Evolutionary conservation across 352 stramenopile species (phyloP), one percentile per base, ranked within the genome.

Genomic region (Phytophthora agathidicida): DNA sequence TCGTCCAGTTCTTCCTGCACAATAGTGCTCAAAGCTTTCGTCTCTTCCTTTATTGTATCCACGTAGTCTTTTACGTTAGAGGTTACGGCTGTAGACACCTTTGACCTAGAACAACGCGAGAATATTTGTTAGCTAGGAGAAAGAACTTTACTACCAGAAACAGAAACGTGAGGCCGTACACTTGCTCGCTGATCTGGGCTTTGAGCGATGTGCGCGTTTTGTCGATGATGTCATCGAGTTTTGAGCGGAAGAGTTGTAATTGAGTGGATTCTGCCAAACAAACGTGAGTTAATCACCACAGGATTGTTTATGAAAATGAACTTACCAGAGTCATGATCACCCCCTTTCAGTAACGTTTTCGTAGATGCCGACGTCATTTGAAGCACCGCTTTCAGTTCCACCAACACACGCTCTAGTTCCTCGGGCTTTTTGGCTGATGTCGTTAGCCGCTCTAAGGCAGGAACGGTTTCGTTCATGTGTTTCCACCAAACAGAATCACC

Each of bases 51-150:
- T 31, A 93, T 65, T 4, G 67, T 75, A 22, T 80, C 68, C 5
- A 90, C 75, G 39, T 81, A 85, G 16, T 67, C 63, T 38, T 80
- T 71, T 7, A 91, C 70, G 27, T 80, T 86, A 14, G 75, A 71
- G 2, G 70, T 66, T 17, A 89, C 79, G 23, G 62, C 71, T 42
- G 73, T 77, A 1, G 77, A 86, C 9, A 89, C 72, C 58, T 85
- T 80, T 7, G 71, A 81, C 10, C 77, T 87, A 22, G 23, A 48
- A 20, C 1, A 33, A 52, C 8, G 10, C 42, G 23, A 37, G n/a
- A 16, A 26, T 10, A 20, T 36, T 41, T 26, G 27, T 51, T 23
- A 31, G 16, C 32, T 16, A n/a, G 14, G 47, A 14, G 2, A 10
- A 35, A 30, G 7, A 59, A 31, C 24, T 14, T 27, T 51, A 50